These are phyloP conservation scores for Sugiyamaella qingdaonensis DNA, from an alignment of 805 yeast species.

Conservation along the genomic window DNA sequence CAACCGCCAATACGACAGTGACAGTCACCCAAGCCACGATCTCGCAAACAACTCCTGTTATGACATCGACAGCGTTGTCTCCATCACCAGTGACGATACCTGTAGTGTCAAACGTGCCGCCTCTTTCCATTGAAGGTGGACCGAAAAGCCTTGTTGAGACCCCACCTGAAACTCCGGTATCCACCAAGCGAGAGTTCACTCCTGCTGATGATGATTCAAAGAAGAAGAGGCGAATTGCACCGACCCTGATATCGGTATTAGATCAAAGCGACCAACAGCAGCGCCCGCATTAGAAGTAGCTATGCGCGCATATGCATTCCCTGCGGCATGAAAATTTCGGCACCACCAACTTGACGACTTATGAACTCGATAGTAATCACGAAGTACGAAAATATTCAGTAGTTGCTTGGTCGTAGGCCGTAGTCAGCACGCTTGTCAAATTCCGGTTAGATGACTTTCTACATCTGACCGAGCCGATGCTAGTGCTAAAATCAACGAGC, in stretches of 20 bases:
- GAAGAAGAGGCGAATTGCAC: conserved; percentile 37
- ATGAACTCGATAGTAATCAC: not conserved
- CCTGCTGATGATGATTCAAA: conserved; percentile 15
- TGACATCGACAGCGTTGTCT: conserved; percentile 10
- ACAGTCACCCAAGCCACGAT: not conserved
- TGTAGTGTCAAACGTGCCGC: conserved; percentile 19
- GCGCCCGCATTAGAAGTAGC: not conserved
- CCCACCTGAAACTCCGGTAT: conserved; percentile 16
- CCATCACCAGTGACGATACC: conserved; percentile 16
- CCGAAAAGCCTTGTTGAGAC: conserved; percentile 2
- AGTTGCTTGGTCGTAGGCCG: not conserved
- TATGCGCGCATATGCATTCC: no score
- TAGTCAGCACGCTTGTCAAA: conserved; percentile 28
- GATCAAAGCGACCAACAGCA: not conserved
- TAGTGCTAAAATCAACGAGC: conserved; percentile 25
- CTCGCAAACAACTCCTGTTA: conserved; percentile 4
- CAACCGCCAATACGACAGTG: not conserved
- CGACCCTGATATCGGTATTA: conserved; percentile 29
- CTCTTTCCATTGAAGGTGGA: conserved; percentile 16
- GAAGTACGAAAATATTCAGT: not conserved
- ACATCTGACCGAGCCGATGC: conserved; percentile 28
- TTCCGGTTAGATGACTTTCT: conserved; percentile 18
- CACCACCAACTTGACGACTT: not conserved
- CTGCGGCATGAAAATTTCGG: not conserved
- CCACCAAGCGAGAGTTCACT: conserved; percentile 5